Evolutionary conservation across 371 early-diverging fungal genomes (phyloP).

Genomic region (Saksenaea vasiformis): DNA sequence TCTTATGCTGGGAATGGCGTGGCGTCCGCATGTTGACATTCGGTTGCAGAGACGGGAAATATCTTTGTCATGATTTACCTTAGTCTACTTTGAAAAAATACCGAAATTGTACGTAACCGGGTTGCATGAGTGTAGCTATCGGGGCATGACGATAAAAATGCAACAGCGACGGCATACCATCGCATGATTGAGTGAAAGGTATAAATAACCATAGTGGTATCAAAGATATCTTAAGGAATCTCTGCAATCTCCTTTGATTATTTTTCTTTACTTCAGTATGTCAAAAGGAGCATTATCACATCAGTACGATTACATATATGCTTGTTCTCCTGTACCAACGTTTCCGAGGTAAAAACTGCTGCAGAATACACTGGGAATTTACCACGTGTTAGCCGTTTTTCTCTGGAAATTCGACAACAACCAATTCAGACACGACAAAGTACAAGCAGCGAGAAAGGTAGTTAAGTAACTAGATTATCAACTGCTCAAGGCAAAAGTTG

Average conservation of each 20-base stretch:
- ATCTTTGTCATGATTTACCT: constrained; percentile 8
- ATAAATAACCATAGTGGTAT: constrained; percentile 1
- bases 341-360: constrained; percentile 9
- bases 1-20: constrained; percentile 7
- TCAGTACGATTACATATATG: constrained; percentile 13
- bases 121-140: constrained; percentile 1
- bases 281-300: constrained; percentile 9
- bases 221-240: background rate
- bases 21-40: constrained; percentile 7
- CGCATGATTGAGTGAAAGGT: background rate
- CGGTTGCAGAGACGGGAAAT: constrained; percentile 4
- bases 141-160: constrained; percentile 2
- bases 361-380: background rate
- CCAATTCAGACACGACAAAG: constrained; percentile 24
- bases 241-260: background rate
- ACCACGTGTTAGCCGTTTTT: constrained; percentile 6
- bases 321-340: constrained; percentile 15
- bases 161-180: background rate
- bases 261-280: background rate
- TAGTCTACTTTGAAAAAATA: constrained; percentile 2
- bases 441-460: constrained; percentile 24
- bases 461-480: background rate
- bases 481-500: background rate
- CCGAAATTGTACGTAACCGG: constrained; percentile 4
- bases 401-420: constrained; percentile 18